Percentiles rank a stretch among this genome's conserved stretches.
Conservation (phyloP, 2,329 filamentous ascomycete species). For the Ophiostoma sp. region DNA sequence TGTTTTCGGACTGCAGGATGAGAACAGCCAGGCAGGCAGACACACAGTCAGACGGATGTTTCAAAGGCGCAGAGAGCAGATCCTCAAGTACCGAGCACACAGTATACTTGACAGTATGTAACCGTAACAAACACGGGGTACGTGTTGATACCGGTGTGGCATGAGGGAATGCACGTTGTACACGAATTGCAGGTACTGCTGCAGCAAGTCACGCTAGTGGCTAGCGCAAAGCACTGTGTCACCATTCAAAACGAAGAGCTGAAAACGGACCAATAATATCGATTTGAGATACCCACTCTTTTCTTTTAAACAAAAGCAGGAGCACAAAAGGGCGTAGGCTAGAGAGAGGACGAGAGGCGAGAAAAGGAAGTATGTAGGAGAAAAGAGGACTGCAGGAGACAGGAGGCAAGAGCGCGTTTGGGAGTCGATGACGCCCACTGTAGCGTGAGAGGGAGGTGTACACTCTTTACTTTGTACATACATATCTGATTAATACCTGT, state of each 20-base stretch:
- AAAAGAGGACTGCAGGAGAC: slow-evolving; percentile 13
- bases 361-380: not conserved
- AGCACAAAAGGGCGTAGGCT: not conserved
- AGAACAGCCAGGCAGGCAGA: not conserved
- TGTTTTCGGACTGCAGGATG: not conserved
- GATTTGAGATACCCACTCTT: slow-evolving; percentile 1
- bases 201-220: slow-evolving; percentile 17
- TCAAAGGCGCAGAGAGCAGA: slow-evolving; percentile 3
- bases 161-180: not conserved
- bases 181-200: not conserved
- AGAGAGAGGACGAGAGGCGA: not conserved
- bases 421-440: slow-evolving; percentile 17
- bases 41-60: not conserved
- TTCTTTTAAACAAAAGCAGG: slow-evolving; percentile 11
- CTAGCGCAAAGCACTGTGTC: slow-evolving; percentile 22
- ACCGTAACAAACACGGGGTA: slow-evolving; percentile 7
- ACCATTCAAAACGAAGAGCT: not conserved
- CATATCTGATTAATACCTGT: too few relatives aligned
- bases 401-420: slow-evolving; percentile 19
- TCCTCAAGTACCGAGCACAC: slow-evolving; percentile 19
- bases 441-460: not conserved
- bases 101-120: not conserved
- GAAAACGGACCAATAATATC: slow-evolving; percentile 19
- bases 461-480: too few relatives aligned
- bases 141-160: not conserved